Evolutionary conservation across 2,329 filamentous ascomycete species (phyloP), one percentile per base, ranked within the genome.

Genomic region (Ophiostoma montium): DNA sequence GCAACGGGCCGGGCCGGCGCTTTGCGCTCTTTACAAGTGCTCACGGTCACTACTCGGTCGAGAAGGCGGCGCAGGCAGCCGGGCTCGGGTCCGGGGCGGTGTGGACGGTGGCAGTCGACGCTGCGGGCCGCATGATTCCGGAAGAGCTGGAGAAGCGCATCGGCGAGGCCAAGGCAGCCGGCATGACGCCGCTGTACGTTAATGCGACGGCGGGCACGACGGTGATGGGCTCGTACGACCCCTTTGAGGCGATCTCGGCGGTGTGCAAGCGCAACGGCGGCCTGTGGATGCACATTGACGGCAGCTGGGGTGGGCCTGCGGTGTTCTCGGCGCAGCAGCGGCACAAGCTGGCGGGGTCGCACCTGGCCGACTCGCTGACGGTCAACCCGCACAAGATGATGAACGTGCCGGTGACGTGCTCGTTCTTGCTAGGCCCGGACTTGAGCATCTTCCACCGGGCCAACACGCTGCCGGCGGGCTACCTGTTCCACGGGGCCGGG

Each of bases 341-440:
- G 42, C 57, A 67, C 48, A 85, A 87, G 60, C 68, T 96, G 10
- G 63, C 68, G 1, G 90, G 90, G 13, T 70, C 75, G 2, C 73
- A 88, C 41, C 72, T 82, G 36, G 92, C 89, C 10, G 76, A 95
- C 64, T 86, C 80, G 13, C 70, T 96, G 35, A 86, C 88, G 2
- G 76, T 95, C 49, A 96, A 94, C 64, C 89, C 92, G 50, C 92
- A 98, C 68, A 96, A 96, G 68, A 96, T 96, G 92, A 76, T 96
- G 61, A 86, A 86, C 51, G 85, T 87, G 3, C 90, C 92, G 0
- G 69, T 94, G 36, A 95, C 89, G 0, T 96, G 89, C 67, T 89
- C 84, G 0, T 95, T 94, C 68, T 74, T 98, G 5, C 74, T 98
- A 12, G 82, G 78, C 0, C 75, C 76, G 2, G 89, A 96, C 61